phyloP scores from a whole-genome alignment of 768 basidiomycete genomes.

The Pleurotus sapidus region DNA sequence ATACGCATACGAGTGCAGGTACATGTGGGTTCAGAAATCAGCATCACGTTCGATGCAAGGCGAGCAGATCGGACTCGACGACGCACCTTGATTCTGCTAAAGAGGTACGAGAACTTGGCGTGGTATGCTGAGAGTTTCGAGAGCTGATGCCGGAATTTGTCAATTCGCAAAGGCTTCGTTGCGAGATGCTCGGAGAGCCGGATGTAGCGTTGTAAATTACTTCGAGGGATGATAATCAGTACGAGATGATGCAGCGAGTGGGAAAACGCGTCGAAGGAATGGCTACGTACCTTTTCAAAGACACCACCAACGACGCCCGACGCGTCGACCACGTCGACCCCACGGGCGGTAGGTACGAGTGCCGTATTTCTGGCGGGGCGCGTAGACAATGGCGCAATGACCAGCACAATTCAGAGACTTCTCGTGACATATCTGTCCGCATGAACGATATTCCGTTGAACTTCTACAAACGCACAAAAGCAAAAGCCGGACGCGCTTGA shows the following conservation, averaged over 20 bases:
- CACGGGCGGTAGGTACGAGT: constrained; percentile 10
- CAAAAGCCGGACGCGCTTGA: too few species aligned
- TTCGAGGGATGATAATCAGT: not conserved
- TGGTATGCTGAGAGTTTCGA: constrained; percentile 16
- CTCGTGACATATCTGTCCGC: not conserved
- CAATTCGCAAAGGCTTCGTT: constrained; percentile 14
- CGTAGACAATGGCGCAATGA: not conserved
- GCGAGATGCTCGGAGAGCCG: constrained; percentile 17
- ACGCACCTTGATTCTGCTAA: constrained; percentile 13
- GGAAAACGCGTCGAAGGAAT: not conserved
- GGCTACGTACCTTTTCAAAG: constrained; percentile 13
- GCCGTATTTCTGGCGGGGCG: not conserved
- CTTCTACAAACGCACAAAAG: not conserved
- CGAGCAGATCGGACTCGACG: not conserved
- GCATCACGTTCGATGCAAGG: too few species aligned
- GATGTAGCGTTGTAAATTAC: constrained; percentile 17
- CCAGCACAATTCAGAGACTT: not conserved
- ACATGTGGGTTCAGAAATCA: too few species aligned
- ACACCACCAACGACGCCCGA: constrained; percentile 12
- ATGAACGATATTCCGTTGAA: not conserved
- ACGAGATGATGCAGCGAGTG: not conserved
- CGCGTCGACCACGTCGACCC: constrained; percentile 14
- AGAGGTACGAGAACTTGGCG: constrained; percentile 17
- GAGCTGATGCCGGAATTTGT: constrained; percentile 14
- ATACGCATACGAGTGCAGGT: not conserved